These are phyloP conservation scores for Medicago truncatula DNA, from an alignment of 306 rosid genomes.

Conservation along the genomic window MtrunA17r5.0-ANR NC_053048.1:43733501-43734000, in stretches of 20 bases:
- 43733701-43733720: conserved; percentile 25
- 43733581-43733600: background rate
- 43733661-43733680: conserved; percentile 5
- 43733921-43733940: conserved; percentile 86
- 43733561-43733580: background rate
- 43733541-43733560: conserved; percentile 8
- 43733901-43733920: conserved; percentile 91
- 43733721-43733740: conserved; percentile 7
- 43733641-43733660: background rate
- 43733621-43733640: conserved; percentile 5
- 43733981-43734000: conserved; percentile 93
- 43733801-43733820: conserved; percentile 15
- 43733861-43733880: conserved; percentile 91
- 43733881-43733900: conserved; percentile 95
- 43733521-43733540: background rate
- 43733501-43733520: conserved; percentile 10
- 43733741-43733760: conserved; percentile 11
- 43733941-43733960: conserved; percentile 88
- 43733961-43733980: conserved; percentile 93
- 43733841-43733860: conserved; percentile 40
- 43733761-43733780: conserved; percentile 26
- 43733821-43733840: conserved; percentile 7
- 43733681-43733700: background rate
- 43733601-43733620: conserved; percentile 16
- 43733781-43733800: conserved; percentile 29